A percentile compares a stretch with the other conserved stretches of the same genome.
These are phyloP conservation scores for Bolboschoenus planiculmis DNA, from an alignment of 176 grass and related monocot species.

Conservation along the genomic window DNA sequence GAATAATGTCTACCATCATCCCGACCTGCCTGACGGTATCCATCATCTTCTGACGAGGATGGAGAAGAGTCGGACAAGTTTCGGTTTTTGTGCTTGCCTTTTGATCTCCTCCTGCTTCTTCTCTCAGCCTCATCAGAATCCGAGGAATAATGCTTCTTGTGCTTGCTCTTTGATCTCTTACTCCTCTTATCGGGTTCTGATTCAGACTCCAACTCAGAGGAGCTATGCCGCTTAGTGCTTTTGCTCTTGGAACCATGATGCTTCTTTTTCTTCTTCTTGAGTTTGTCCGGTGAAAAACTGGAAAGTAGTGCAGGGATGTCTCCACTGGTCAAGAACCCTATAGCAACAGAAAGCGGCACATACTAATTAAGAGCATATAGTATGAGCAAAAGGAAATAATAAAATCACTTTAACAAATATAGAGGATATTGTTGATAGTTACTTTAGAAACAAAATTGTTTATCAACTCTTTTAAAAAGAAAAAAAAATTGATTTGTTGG, in stretches of 20 bases:
- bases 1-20: slow-evolving; percentile 21
- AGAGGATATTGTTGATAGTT: not conserved
- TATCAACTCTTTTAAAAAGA: not conserved
- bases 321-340: slow-evolving; percentile 66
- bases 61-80: slow-evolving; percentile 22
- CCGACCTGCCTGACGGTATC: slow-evolving; percentile 18
- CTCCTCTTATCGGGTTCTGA: slow-evolving; percentile 36
- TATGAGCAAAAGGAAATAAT: not conserved
- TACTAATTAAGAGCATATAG: not conserved
- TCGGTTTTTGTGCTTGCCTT: slow-evolving; percentile 34
- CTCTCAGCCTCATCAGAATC: slow-evolving; percentile 30
- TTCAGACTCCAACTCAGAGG: slow-evolving; percentile 17
- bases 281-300: slow-evolving; percentile 57
- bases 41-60: slow-evolving; percentile 29
- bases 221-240: slow-evolving; percentile 32
- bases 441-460: slow-evolving; percentile 4
- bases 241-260: slow-evolving; percentile 42
- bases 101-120: slow-evolving; percentile 38
- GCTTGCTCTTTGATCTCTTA: slow-evolving; percentile 43
- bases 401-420: not conserved
- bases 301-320: slow-evolving; percentile 72
- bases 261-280: slow-evolving; percentile 37
- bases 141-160: slow-evolving; percentile 47
- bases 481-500: too few species aligned
- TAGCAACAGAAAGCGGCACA: slow-evolving; percentile 9